These are phyloP conservation scores for Dillenia suffruticosa DNA, from an alignment of 164 flowering plant species.

Conservation along the genomic window DNA sequence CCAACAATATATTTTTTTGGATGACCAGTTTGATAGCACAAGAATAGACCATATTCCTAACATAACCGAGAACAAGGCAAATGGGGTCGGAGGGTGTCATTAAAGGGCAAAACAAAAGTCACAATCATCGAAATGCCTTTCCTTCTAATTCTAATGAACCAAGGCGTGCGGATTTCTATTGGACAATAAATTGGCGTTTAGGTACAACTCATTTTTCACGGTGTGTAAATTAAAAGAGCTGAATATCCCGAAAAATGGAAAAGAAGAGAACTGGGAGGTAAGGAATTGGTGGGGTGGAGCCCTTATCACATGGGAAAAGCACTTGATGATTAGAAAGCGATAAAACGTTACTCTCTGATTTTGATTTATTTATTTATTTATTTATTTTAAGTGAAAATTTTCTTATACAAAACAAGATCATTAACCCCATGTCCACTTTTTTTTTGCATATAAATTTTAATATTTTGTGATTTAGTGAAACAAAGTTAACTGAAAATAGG, in stretches of 20 bases:
- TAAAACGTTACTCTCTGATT: conserved; percentile 2
- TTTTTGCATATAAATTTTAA: too few relatives aligned
- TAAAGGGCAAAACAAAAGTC: too few relatives aligned
- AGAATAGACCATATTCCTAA: not conserved
- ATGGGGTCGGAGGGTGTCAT: too few relatives aligned
- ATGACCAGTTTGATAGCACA: not conserved
- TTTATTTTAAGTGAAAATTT: not conserved
- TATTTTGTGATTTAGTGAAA: too few relatives aligned
- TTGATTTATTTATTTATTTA: not conserved
- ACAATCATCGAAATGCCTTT: not conserved
- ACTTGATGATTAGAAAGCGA: not conserved
- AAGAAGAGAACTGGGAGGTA: too few relatives aligned
- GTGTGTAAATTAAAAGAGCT: not conserved
- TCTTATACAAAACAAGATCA: not conserved
- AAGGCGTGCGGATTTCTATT: not conserved
- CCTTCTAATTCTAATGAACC: not conserved
- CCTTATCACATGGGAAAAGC: conserved; percentile 14
- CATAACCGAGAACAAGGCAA: not conserved
- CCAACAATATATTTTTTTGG: too few relatives aligned
- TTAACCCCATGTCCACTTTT: not conserved
- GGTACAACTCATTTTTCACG: not conserved
- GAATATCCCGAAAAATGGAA: too few relatives aligned
- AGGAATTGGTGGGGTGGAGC: conserved; percentile 11
- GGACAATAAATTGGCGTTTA: conserved; percentile 4
- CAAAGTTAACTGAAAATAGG: too few relatives aligned